Evolutionary conservation across 345 rosid species (phyloP), one percentile per base, ranked within the genome.

Genomic region (Aegle marmelos): DNA sequence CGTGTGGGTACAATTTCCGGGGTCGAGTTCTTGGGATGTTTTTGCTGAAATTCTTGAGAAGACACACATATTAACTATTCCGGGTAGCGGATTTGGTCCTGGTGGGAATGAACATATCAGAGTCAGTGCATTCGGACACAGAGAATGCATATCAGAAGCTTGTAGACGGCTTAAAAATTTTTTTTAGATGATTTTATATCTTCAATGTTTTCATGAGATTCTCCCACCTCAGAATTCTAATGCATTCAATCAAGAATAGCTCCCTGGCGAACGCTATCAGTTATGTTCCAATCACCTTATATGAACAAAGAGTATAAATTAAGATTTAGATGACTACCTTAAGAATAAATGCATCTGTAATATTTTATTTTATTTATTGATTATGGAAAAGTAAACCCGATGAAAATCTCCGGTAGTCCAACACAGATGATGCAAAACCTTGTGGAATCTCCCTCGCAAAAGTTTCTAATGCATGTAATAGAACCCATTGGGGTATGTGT

Each of bases 1-100:
- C 77, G 82, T 84, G 9, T 92, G 96, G 97, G 93, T 92, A 3
- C 93, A 91, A 53, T 89, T 91, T 74, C 91, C 80, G 0, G 90
- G 92, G 57, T 78, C 82, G 24, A 90, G 85, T 63, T 92, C 96
- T 21, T 92, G 98, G 98, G 87, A 89, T 27, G 80, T 91, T 53
- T 94, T 94, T 66, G 31, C 82, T 34, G 89, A 92, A 79, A 90
- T 94, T 68, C 88, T 94, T 5, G 96, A 90, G 76, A 91, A 89
- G 64, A 87, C 93, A 48, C 88, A 91, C 30, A 81, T 94, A 33
- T 84, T 87, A 37, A 92, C 94, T 1, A 84, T 91, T 63, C 98
- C 97, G 9, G 97, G 97, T 11, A 84, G 89, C 13, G 93, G 96
- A 25, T 92, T 94, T 28, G 97, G 97, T 50, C 98, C 94, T 0